Evolutionary conservation across 768 basidiomycete species (phyloP), one percentile per base, ranked within the genome.

Genomic region (Russula sp.): DNA sequence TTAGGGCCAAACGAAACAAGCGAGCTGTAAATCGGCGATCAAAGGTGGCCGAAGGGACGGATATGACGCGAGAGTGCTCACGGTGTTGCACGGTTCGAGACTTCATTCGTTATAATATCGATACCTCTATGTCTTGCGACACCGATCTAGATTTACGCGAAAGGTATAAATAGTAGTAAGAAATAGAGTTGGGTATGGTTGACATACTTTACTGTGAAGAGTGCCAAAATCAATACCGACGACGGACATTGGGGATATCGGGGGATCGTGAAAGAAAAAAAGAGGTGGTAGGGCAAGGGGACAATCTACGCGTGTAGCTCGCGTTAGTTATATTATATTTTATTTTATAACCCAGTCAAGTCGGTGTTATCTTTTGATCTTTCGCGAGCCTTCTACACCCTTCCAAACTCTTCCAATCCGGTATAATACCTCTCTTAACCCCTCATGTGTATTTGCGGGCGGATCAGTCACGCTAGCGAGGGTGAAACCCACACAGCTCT

Each of bases 101-200:
- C 94, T 75, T 99, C 96, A 75, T 99, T 99, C 64, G 86, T 80
- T 79, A 99, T 96, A 76, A 99, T 94, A 82, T 99, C 96, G 79
- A 99, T 96, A 69, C 96, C 96, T 72, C 92, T 84, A 77, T 91
- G 88, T 77, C 94, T 84, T 20, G 94, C 94, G 67, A 96, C 94
- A 79, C 94, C 94, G 74, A 98, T 94, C 92, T 91, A 68, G 9
- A 73, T 52, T 48, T 40, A 55, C 65, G 65, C 67, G 60, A 59
- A 66, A 55, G 57, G 59, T 27, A 58, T 32, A 35, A 54, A 16
- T n/a, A 27, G 18, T 13, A 22, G 40, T 47, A 37, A 44, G 35
- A 56, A 27, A 61, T 34, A 27, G 22, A 55, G 55, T 55, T 35
- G 22, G 22, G 39, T n/a, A 4, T 11, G 20, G 40, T 5, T 47